Conservation (phyloP, 495 filamentous ascomycete genomes). For the Talaromyces ruber region DNA sequence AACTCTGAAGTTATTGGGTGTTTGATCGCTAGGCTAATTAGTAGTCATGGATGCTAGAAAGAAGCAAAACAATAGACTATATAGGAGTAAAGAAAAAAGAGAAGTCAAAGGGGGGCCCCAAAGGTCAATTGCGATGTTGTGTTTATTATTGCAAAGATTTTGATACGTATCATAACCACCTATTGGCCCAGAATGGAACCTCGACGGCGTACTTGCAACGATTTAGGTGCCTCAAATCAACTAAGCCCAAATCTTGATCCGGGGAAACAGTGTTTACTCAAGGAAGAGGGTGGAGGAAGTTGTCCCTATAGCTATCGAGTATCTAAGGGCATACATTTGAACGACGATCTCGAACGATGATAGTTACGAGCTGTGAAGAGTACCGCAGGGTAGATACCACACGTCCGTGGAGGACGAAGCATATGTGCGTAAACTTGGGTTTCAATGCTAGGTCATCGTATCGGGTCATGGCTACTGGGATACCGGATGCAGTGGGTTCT, state of each 20-base stretch:
- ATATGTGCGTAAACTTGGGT: neutral
- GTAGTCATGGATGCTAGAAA: too few species aligned
- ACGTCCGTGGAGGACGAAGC: neutral
- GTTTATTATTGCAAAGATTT: neutral
- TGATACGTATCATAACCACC: neutral
- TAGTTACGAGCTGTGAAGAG: neutral
- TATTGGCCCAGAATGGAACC: neutral
- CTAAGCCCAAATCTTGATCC: neutral
- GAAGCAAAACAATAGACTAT: too few species aligned
- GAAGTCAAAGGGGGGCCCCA: neutral
- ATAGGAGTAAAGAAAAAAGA: neutral
- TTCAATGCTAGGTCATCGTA: neutral
- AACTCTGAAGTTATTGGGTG: too few species aligned
- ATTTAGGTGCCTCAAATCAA: neutral
- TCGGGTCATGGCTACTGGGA: neutral
- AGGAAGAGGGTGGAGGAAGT: neutral
- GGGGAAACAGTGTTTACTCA: neutral
- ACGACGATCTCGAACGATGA: neutral
- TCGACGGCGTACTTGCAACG: neutral
- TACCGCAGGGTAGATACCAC: neutral
- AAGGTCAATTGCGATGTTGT: neutral
- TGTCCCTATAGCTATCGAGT: neutral
- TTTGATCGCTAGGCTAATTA: too few species aligned
- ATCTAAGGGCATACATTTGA: neutral
- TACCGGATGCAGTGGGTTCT: neutral